Conservation (phyloP, 2,329 filamentous ascomycete genomes). For the Aspergillus tanneri region DNA sequence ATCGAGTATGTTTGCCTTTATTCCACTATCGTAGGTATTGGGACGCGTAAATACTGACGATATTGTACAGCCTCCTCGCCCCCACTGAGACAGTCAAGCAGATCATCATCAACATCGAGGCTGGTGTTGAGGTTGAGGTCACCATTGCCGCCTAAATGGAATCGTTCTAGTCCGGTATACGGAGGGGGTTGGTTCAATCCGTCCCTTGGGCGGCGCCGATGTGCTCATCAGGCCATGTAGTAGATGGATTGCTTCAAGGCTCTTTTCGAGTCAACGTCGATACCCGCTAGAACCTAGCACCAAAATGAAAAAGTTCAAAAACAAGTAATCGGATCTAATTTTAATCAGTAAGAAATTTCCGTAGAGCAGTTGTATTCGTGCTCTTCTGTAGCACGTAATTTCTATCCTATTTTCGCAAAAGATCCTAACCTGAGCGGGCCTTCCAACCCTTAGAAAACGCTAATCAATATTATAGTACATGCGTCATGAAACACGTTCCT, state of each 20-base stretch:
- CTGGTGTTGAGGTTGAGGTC: slow-evolving; percentile 55
- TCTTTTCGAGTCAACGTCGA: slow-evolving; percentile 21
- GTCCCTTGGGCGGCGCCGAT: slow-evolving; percentile 21
- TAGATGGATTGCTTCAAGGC: slow-evolving; percentile 16
- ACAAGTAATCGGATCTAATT: slow-evolving; percentile 22
- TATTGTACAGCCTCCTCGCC: slow-evolving; percentile 71
- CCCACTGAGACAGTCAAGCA: slow-evolving; percentile 75
- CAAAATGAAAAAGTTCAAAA: slow-evolving; percentile 34
- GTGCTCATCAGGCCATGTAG: slow-evolving; percentile 18
- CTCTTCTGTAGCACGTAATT: neutral
- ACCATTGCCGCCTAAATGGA: slow-evolving; percentile 52
- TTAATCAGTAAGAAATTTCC: too few relatives aligned
- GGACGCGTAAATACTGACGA: slow-evolving; percentile 14
- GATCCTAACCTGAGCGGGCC: neutral
- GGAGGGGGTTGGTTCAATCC: slow-evolving; percentile 25
- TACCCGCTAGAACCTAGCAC: slow-evolving; percentile 34
- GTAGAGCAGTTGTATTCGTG: too few relatives aligned
- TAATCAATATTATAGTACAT: slow-evolving; percentile 10
- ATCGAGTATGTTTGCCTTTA: slow-evolving; percentile 67
- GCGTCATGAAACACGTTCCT: neutral
- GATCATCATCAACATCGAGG: slow-evolving; percentile 57
- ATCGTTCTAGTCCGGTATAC: slow-evolving; percentile 24
- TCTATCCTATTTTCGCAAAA: neutral
- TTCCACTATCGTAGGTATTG: neutral
- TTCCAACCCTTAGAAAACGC: slow-evolving; percentile 1